These are phyloP conservation scores for Podila minutissima DNA, from an alignment of 192 early-diverging fungal genomes.

Conservation along the genomic window DNA sequence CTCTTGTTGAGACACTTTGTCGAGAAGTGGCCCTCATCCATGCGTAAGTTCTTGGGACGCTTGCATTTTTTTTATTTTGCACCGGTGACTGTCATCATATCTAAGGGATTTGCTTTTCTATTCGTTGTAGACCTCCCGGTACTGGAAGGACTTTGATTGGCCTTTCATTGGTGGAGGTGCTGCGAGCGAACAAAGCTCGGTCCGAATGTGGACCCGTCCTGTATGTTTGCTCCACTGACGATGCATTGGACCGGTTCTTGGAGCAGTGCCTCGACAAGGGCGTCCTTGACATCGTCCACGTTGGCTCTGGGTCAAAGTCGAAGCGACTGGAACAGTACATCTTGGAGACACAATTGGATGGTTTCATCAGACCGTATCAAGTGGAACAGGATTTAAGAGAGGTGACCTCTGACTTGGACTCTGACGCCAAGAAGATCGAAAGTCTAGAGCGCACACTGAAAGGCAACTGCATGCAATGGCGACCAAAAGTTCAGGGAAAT, in stretches of 20 bases:
- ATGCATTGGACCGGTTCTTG: slow-evolving; percentile 67
- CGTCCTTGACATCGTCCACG: slow-evolving; percentile 52
- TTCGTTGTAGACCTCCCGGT: slow-evolving; percentile 54
- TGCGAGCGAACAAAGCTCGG: slow-evolving; percentile 31
- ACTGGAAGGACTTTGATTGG: slow-evolving; percentile 65
- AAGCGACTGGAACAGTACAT: slow-evolving; percentile 30
- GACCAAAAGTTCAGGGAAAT: no score
- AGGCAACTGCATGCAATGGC: slow-evolving; percentile 15
- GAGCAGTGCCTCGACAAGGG: slow-evolving; percentile 57
- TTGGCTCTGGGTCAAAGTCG: slow-evolving; percentile 54
- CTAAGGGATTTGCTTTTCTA: no score
- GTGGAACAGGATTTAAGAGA: slow-evolving; percentile 5
- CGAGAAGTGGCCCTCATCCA: slow-evolving; percentile 65
- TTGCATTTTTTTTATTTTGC: background rate
- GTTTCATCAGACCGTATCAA: slow-evolving; percentile 6
- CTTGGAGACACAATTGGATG: slow-evolving; percentile 12
- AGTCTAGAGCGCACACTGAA: slow-evolving; percentile 13
- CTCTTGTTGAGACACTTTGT: slow-evolving; percentile 57
- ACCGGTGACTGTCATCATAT: background rate
- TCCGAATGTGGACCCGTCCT: slow-evolving; percentile 56
- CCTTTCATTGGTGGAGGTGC: slow-evolving; percentile 55
- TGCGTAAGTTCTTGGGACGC: slow-evolving; percentile 20
- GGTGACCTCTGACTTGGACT: background rate
- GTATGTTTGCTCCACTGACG: background rate
- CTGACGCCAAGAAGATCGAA: slow-evolving; percentile 5